phyloP scores from a whole-genome alignment of 495 filamentous ascomycete genomes.

The Annulohypoxylon nitens region DNA sequence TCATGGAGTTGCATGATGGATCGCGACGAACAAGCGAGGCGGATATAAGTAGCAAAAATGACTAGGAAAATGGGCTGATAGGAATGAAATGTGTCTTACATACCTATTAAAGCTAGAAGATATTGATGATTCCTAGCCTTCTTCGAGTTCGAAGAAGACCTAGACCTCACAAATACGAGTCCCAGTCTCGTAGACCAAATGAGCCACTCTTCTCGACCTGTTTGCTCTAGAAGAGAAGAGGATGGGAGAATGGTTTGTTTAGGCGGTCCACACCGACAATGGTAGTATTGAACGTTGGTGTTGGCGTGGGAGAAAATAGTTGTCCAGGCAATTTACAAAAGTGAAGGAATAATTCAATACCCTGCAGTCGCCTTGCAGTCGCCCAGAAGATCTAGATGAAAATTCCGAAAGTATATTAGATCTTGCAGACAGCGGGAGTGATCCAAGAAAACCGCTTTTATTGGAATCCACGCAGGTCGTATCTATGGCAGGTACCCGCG shows the following conservation, averaged over 20 bases:
- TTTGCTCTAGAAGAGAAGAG: neutral
- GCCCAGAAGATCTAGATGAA: constrained; percentile 23
- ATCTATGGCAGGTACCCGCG: neutral
- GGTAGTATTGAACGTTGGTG: neutral
- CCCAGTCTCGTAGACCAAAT: neutral
- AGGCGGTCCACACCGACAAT: neutral
- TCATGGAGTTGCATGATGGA: constrained; percentile 10
- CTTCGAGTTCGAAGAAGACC: constrained; percentile 3
- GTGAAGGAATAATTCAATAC: neutral
- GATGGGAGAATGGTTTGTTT: neutral
- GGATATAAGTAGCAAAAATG: neutral
- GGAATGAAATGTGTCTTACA: constrained; percentile 3
- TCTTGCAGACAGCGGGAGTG: constrained; percentile 21
- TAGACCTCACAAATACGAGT: constrained; percentile 10
- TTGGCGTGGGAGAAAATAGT: neutral
- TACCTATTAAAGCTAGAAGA: neutral
- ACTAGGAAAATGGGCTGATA: constrained; percentile 3
- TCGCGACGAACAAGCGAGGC: neutral
- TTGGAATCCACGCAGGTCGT: constrained; percentile 9
- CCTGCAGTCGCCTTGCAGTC: constrained; percentile 5
- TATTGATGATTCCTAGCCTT: neutral
- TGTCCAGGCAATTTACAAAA: constrained; percentile 8
- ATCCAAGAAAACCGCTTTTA: constrained; percentile 8
- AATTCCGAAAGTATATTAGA: constrained; percentile 3
- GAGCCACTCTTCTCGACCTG: neutral